These are phyloP conservation scores for Novymonas esmeraldas DNA, from an alignment of 208 protist genomes.

Conservation along the genomic window DNA sequence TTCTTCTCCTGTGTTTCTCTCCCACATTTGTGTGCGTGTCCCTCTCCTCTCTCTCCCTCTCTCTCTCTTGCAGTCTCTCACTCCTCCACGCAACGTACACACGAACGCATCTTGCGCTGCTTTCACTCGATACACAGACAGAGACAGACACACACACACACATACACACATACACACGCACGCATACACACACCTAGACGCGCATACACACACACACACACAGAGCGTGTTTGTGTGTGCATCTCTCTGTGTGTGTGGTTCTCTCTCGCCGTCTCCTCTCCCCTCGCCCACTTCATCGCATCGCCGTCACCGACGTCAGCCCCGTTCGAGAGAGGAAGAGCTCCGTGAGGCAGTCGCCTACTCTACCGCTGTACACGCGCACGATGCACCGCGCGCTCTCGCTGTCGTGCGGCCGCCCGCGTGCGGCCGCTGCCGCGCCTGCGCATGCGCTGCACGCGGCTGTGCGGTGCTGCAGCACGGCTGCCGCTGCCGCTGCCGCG, in stretches of 20 bases:
- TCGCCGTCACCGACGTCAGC: no score
- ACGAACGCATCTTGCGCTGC: no score
- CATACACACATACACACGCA: background rate
- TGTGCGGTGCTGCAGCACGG: conserved; percentile 53
- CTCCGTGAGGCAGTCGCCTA: no score
- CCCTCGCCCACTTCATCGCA: conserved; percentile 9
- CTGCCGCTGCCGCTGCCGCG: conserved; percentile 44
- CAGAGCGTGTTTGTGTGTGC: background rate
- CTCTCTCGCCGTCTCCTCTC: background rate
- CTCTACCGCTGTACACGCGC: no score
- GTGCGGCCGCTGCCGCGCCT: background rate
- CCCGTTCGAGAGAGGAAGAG: no score
- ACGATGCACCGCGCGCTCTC: conserved; percentile 21
- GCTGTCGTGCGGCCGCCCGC: background rate
- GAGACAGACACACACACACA: conserved; percentile 8
- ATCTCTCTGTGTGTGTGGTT: background rate
- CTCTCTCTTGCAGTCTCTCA: background rate
- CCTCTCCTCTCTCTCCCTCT: conserved; percentile 1
- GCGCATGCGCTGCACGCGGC: conserved; percentile 13
- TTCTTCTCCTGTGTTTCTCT: conserved; percentile 7
- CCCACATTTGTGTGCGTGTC: background rate
- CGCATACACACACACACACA: conserved; percentile 3
- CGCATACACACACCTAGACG: background rate
- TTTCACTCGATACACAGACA: no score
- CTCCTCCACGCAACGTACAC: no score